Conservation (phyloP, 192 early-diverging fungal species). For the Podila minutissima region DNA sequence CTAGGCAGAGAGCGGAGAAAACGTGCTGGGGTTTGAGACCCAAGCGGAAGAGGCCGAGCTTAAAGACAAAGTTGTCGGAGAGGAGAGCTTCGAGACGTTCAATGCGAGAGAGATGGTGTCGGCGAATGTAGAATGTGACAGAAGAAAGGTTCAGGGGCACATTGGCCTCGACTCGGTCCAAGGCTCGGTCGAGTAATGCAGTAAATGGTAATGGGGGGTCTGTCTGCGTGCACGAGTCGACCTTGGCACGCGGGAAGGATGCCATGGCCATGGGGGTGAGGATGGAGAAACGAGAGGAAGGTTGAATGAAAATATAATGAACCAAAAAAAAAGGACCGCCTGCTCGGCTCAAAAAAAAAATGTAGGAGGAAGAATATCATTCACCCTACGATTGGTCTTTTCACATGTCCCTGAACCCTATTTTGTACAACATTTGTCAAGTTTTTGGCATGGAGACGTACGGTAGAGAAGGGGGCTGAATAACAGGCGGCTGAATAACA, state of each 20-base stretch:
- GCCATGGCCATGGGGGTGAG: conserved; percentile 19
- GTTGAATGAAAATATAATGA: no score
- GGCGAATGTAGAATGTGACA: conserved; percentile 52
- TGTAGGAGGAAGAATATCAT: no score
- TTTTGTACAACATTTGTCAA: no score
- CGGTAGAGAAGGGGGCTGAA: no score
- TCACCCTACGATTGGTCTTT: no score
- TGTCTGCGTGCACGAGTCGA: conserved; percentile 47
- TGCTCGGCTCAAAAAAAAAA: no score
- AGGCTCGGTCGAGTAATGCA: conserved; percentile 32
- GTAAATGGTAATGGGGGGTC: conserved; percentile 51
- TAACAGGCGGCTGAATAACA: no score
- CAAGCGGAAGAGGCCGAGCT: conserved; percentile 32
- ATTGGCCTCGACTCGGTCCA: conserved; percentile 44
- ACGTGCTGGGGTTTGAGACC: conserved; percentile 49
- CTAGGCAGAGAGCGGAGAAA: conserved; percentile 34
- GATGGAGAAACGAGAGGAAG: not conserved
- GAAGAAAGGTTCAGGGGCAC: conserved; percentile 55
- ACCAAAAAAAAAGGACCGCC: no score
- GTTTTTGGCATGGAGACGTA: no score
- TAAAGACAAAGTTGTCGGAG: conserved; percentile 37
- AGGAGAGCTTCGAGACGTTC: conserved; percentile 36
- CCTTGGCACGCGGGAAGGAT: conserved; percentile 44
- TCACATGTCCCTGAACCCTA: no score
- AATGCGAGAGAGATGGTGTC: conserved; percentile 47